Conservation (phyloP, 1,139 yeast genomes). For the Diutina pseudorugosa region DNA sequence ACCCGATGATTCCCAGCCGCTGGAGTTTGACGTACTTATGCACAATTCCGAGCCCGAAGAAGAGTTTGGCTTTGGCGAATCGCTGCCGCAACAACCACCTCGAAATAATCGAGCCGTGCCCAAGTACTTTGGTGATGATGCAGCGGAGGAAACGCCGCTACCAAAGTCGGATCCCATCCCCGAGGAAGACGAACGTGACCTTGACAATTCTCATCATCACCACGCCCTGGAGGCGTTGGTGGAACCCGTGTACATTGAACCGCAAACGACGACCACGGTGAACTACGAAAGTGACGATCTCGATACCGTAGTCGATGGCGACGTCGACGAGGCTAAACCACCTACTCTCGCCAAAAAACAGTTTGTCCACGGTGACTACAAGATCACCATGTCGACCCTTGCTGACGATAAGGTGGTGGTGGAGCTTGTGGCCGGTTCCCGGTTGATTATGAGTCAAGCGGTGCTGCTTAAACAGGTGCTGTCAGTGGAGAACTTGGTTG, state of each 20-base stretch:
- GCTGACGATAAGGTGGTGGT: neutral
- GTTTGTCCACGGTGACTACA: neutral
- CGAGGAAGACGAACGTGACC: neutral
- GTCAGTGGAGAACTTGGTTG: neutral
- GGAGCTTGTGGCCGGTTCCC: neutral
- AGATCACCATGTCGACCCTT: neutral
- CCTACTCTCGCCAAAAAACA: neutral
- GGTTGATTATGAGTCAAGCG: neutral
- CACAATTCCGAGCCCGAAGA: neutral
- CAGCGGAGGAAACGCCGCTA: neutral
- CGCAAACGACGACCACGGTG: neutral
- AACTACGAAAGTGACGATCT: slow-evolving; percentile 1
- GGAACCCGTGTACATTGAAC: neutral
- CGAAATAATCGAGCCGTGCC: neutral
- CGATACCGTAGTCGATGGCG: neutral
- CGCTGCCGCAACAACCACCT: neutral
- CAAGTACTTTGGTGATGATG: neutral
- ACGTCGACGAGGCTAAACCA: neutral
- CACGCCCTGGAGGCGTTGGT: slow-evolving; percentile 3
- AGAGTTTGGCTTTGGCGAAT: neutral
- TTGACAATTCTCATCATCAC: neutral
- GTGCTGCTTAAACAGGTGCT: neutral
- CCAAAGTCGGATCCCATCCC: neutral
- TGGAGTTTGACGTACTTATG: neutral
- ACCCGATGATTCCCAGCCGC: neutral